Conservation (phyloP, 2,329 filamentous ascomycete genomes). For the Colletotrichum noveboracense region DNA sequence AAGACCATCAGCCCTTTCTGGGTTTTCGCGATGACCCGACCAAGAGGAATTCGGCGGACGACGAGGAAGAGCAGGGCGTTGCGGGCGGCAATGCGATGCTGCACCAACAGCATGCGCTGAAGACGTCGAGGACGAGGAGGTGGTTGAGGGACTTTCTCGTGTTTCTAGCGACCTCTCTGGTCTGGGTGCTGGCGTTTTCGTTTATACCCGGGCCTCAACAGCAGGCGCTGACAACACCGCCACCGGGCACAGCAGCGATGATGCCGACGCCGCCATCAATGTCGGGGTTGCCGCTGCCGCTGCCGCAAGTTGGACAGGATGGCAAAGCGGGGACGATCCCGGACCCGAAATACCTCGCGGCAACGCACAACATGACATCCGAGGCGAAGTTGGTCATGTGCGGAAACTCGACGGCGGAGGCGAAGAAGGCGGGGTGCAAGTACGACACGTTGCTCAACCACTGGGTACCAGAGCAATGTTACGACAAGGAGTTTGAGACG, state of each 20-base stretch:
- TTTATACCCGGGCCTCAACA: background rate
- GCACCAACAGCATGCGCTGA: background rate
- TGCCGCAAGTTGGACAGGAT: background rate
- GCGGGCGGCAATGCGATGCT: background rate
- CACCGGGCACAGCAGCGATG: background rate
- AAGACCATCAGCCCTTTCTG: constrained; percentile 11
- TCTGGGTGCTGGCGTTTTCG: constrained; percentile 24
- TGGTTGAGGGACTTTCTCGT: background rate
- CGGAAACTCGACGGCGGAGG: constrained; percentile 24
- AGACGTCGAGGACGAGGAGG: background rate
- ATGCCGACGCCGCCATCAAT: background rate
- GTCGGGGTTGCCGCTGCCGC: background rate
- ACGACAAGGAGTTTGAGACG: constrained; percentile 26
- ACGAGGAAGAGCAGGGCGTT: background rate
- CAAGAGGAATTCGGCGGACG: background rate
- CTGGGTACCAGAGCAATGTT: constrained; percentile 28
- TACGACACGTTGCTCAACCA: constrained; percentile 30
- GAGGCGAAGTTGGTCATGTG: constrained; percentile 23
- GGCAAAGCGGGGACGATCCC: background rate
- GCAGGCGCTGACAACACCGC: background rate
- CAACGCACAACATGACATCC: constrained; percentile 25
- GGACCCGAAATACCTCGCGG: background rate
- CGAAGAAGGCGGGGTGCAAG: constrained; percentile 21
- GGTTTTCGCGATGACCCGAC: constrained; percentile 2
- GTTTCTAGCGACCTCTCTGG: constrained; percentile 21